These are phyloP conservation scores for Ilyonectria robusta DNA, from an alignment of 2,329 filamentous ascomycete genomes.

Conservation along the genomic window DNA sequence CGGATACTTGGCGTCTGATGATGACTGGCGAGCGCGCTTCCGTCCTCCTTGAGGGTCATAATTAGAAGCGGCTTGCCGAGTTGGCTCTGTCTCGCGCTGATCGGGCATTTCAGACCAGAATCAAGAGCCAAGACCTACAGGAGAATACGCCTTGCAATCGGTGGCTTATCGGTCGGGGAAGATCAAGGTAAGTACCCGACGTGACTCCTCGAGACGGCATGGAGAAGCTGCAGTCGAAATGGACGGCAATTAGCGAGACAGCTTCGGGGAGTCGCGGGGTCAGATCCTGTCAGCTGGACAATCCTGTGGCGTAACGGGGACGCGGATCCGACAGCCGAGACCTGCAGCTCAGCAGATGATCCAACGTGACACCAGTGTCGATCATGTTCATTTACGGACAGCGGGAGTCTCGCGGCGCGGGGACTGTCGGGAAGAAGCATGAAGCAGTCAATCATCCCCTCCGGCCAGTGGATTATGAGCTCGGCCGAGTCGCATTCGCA, in stretches of 20 bases:
- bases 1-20: conserved; percentile 42
- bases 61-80: neutral
- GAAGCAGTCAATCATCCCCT: neutral
- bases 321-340: neutral
- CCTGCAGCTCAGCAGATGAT: neutral
- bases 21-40: conserved; percentile 34
- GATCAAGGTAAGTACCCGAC: conserved; percentile 30
- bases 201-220: neutral
- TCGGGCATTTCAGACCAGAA: conserved; percentile 11
- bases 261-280: conserved; percentile 21
- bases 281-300: neutral
- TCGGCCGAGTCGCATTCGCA: neutral
- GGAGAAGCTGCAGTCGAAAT: neutral
- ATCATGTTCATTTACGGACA: neutral
- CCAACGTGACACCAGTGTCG: neutral
- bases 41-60: conserved; percentile 4
- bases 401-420: conserved; percentile 15
- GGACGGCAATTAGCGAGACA: neutral
- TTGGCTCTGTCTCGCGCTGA: neutral
- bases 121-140: neutral
- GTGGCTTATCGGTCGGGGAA: conserved; percentile 33
- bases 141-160: neutral
- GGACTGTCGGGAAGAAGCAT: conserved; percentile 35
- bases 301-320: neutral
- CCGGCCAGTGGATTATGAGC: neutral